Evolutionary conservation across 805 yeast genomes (phyloP), one percentile per base, ranked within the genome.

Genomic region (Hanseniaspora singularis): DNA sequence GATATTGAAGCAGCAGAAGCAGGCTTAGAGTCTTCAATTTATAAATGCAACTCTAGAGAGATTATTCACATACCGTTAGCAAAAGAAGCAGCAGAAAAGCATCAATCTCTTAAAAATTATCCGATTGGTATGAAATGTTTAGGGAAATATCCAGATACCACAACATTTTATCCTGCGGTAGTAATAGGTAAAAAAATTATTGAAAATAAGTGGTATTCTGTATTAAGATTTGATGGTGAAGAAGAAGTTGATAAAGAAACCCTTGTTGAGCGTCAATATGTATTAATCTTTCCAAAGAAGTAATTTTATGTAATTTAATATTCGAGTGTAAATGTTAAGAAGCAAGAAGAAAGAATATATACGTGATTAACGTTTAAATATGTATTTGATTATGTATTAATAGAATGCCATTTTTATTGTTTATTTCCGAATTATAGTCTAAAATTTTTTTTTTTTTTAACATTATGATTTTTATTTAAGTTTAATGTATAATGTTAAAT

Each of bases 1-100:
- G 98, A 92, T 61, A 96, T 97, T 0, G 98, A 92, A 57, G 97
- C 98, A 0, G 98, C 92, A 57, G 97, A 89, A 56, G 73, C 78
- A 54, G 84, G 82, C 52, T 85, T 88, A 49, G 82, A 88, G 3
- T 96, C 95, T 2, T 89, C 81, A 55, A 69, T 82, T 1, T 92
- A 80, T 64, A 81, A 79, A 55, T 87, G 95, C 9, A 79, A 74
- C 18, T 77, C 83, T 71, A 81, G 80, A 57, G 97, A 92, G 53
- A 64, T 85, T 3, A 70, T 85, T 19, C 65, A 82, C 32, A 81
- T 92, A 36, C 85, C 94, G 0, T 72, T 79, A 1, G 55, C 58
- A 2, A 54, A 56, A 12, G 46, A 41, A 18, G 45, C 39, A n/a
- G 36, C 33, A 14, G 36, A 38, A 9, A 42, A 39, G 19, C 26